Conservation (phyloP, 2,329 filamentous ascomycete genomes). For the Colletotrichum falcatum region DNA sequence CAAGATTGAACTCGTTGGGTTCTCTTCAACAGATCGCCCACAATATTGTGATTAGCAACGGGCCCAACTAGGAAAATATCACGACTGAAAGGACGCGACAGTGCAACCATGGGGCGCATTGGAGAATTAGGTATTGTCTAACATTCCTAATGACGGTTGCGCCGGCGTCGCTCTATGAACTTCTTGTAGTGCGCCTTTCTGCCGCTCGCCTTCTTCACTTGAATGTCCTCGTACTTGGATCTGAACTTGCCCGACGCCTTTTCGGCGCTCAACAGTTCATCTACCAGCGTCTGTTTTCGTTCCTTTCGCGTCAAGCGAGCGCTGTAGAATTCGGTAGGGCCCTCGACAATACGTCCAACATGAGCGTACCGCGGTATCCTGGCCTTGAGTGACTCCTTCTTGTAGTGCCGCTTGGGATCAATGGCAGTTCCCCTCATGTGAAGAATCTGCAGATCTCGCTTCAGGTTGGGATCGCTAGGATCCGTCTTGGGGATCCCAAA, state of each 20-base stretch:
- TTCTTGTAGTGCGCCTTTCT: conserved; percentile 92
- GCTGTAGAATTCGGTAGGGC: conserved; percentile 88
- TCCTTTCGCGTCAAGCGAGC: conserved; percentile 87
- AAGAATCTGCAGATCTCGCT: conserved; percentile 88
- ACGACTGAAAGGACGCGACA: not conserved
- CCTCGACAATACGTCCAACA: conserved; percentile 88
- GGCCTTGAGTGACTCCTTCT: conserved; percentile 81
- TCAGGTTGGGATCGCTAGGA: conserved; percentile 84
- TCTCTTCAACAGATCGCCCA: too few relatives aligned
- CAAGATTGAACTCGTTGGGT: not conserved
- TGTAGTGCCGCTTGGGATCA: conserved; percentile 91
- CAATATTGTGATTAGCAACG: not conserved
- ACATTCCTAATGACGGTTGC: conserved; percentile 36
- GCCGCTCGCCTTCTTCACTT: conserved; percentile 84
- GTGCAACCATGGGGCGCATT: not conserved
- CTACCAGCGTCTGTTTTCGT: conserved; percentile 85
- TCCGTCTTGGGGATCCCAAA: conserved; percentile 88
- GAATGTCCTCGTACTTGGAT: conserved; percentile 88
- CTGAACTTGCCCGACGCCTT: conserved; percentile 79
- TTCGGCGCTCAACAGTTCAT: conserved; percentile 82
- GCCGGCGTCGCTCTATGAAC: conserved; percentile 63
- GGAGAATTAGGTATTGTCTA: not conserved
- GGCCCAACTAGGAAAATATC: too few relatives aligned
- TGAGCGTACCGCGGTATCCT: conserved; percentile 86
- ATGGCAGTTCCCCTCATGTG: conserved; percentile 85